These are phyloP conservation scores for Aspergillus vadensis DNA, from an alignment of 2,329 filamentous ascomycete species.

Conservation along the genomic window DNA sequence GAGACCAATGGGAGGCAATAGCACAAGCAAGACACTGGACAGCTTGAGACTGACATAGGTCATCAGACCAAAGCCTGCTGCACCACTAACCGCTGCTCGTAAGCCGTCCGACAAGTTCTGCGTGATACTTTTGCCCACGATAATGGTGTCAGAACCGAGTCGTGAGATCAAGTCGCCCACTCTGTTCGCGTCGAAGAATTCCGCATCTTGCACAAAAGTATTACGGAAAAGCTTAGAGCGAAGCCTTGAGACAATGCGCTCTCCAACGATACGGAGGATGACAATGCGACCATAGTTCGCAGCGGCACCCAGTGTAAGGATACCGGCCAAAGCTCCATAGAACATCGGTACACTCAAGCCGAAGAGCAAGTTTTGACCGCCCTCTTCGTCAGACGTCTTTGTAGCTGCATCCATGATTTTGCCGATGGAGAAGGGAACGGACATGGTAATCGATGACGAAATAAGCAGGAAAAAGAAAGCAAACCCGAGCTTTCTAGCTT, in stretches of 20 bases:
- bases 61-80: conserved; percentile 89
- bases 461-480: conserved; percentile 85
- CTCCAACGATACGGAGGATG: conserved; percentile 88
- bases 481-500: conserved; percentile 72
- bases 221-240: conserved; percentile 86
- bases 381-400: conserved; percentile 61
- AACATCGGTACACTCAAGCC: conserved; percentile 85
- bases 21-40: conserved; percentile 79
- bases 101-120: conserved; percentile 98
- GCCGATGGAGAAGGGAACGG: conserved; percentile 93
- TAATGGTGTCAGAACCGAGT: conserved; percentile 92
- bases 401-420: conserved; percentile 92
- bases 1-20: conserved; percentile 88
- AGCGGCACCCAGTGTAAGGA: conserved; percentile 79
- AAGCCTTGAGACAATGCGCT: conserved; percentile 87
- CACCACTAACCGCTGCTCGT: conserved; percentile 83
- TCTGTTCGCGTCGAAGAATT: conserved; percentile 97
- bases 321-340: conserved; percentile 74
- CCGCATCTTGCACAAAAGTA: conserved; percentile 95
- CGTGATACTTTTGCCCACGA: conserved; percentile 97
- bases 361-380: conserved; percentile 67
- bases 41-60: conserved; percentile 91
- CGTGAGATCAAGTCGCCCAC: conserved; percentile 96
- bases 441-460: conserved; percentile 92
- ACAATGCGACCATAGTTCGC: conserved; percentile 95